phyloP scores from a whole-genome alignment of 805 yeast genomes.

The Zygotorulaspora danielsina region DNA sequence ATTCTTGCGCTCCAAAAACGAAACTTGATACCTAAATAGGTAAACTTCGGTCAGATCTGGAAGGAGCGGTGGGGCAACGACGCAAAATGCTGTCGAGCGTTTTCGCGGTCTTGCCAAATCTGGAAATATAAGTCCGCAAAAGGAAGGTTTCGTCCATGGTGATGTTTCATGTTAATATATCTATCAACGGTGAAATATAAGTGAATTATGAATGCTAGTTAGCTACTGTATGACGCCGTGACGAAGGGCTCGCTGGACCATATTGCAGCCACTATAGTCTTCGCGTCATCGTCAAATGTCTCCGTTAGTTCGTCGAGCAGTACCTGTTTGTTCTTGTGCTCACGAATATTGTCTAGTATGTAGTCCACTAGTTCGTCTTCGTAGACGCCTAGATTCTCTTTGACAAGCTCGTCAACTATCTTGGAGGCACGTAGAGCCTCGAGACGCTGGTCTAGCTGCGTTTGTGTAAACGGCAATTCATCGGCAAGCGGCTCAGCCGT shows the following conservation, averaged over 20 bases:
- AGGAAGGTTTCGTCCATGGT: no score
- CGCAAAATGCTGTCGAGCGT: neutral
- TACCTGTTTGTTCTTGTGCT: constrained; percentile 21
- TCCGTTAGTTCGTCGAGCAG: constrained; percentile 29
- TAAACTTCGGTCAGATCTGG: no score
- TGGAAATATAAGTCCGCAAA: no score
- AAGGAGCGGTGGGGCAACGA: no score
- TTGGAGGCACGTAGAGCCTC: constrained; percentile 17
- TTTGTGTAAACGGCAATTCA: constrained; percentile 13
- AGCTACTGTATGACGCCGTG: no score
- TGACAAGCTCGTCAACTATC: constrained; percentile 30
- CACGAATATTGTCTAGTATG: constrained; percentile 29
- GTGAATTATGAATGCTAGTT: no score
- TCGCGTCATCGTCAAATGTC: constrained; percentile 35
- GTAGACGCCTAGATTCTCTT: constrained; percentile 33
- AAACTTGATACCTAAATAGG: neutral
- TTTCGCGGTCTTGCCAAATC: neutral
- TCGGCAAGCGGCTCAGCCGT: constrained; percentile 6
- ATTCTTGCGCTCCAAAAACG: neutral
- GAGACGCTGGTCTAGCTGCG: constrained; percentile 19
- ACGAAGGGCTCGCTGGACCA: constrained; percentile 27
- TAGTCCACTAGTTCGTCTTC: constrained; percentile 34
- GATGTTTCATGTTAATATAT: no score
- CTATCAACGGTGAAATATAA: no score
- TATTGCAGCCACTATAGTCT: constrained; percentile 26